Evolutionary conservation across 1,139 yeast genomes (phyloP).

Genomic region (Scheffersomyces insectosa): DNA sequence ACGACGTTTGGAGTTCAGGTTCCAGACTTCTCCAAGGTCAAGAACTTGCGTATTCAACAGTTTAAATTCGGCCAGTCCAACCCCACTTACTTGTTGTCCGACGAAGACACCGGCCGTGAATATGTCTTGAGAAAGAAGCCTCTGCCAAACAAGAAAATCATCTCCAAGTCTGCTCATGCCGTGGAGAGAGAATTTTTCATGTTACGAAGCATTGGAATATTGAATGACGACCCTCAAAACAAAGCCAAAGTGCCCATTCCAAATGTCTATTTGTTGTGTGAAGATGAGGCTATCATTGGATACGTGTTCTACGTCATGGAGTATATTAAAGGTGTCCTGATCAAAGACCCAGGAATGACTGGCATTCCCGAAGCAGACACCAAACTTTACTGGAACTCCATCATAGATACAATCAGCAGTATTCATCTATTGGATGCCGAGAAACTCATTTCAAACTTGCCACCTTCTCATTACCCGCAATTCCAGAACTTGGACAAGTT

Average conservation of each 20-base stretch:
- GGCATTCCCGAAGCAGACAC: constrained; percentile 28
- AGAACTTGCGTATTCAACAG: constrained; percentile 36
- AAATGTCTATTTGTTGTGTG: constrained; percentile 47
- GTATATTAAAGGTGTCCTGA: constrained; percentile 58
- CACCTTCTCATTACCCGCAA: constrained; percentile 49
- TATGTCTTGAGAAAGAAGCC: constrained; percentile 65
- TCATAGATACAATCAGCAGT: constrained; percentile 50
- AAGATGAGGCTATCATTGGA: constrained; percentile 51
- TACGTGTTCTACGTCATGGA: constrained; percentile 63
- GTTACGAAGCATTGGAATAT: constrained; percentile 45
- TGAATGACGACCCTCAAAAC: constrained; percentile 22
- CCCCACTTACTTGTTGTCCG: constrained; percentile 59
- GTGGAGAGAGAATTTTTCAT: constrained; percentile 64
- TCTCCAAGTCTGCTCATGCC: constrained; percentile 64
- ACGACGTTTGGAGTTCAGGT: constrained; percentile 13
- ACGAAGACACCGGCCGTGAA: constrained; percentile 34
- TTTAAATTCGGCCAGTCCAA: constrained; percentile 69
- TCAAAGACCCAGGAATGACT: constrained; percentile 56
- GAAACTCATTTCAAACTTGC: constrained; percentile 44
- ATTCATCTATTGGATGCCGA: constrained; percentile 55
- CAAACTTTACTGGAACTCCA: constrained; percentile 48
- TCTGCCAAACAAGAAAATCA: constrained; percentile 51
- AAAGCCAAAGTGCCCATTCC: constrained; percentile 49
- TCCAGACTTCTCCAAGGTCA: constrained; percentile 9
- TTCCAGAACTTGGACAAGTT: constrained; percentile 30